Evolutionary conservation across 306 rosid genomes (phyloP), one percentile per base, ranked within the genome.

Genomic region (Pachyrhizus erosus): DNA sequence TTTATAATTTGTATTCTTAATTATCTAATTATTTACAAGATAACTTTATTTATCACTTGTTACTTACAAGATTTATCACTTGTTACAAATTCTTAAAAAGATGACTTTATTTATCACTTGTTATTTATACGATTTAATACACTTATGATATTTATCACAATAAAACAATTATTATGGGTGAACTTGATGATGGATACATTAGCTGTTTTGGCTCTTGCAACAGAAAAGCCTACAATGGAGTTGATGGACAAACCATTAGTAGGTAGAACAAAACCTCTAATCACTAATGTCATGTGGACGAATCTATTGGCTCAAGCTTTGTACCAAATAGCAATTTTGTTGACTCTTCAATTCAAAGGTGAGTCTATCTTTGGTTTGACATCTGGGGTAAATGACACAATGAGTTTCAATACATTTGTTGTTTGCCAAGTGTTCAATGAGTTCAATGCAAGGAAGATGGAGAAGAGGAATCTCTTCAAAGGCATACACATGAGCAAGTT

Each of bases 101-200:
- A n/a, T n/a, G n/a, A n/a, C n/a, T n/a, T n/a, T n/a, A n/a, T n/a
- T n/a, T n/a, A n/a, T n/a, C n/a, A n/a, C n/a, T n/a, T n/a, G n/a
- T n/a, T n/a, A n/a, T n/a, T n/a, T n/a, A n/a, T n/a, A n/a, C n/a
- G n/a, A n/a, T n/a, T n/a, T n/a, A n/a, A n/a, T n/a, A n/a, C n/a
- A n/a, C n/a, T n/a, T n/a, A n/a, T n/a, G n/a, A n/a, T n/a, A n/a
- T n/a, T n/a, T n/a, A n/a, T 76, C 1, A 76, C 82, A 11, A 78
- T 82, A 57, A 73, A 76, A 12, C 86, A 83, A 33, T 10, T 83
- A 24, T 77, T 83, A 11, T 83, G 86, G 86, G 82, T 82, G 73
- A 82, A 76, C 18, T 76, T 82, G 73, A 82, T 82, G 17, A 82
- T 82, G 86, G 86, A 82, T 72, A 76, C 86, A 58, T 57, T 82